phyloP scores from a whole-genome alignment of 345 rosid species.

The Draba incana region DNA sequence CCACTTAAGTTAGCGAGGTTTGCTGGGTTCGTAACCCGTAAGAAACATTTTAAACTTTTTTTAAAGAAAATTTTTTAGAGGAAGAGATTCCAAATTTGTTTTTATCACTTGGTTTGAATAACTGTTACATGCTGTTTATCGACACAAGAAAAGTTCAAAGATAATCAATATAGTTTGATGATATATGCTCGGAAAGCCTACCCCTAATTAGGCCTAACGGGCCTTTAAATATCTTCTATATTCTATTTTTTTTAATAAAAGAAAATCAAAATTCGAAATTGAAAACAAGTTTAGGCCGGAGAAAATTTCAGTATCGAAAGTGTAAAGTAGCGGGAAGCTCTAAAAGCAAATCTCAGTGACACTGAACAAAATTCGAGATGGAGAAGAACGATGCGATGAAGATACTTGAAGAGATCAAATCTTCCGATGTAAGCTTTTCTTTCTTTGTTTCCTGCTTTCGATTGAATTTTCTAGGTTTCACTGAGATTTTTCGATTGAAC shows the following conservation, averaged over 20 bases:
- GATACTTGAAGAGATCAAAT: slow-evolving; percentile 55
- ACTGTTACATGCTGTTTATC: too few species aligned
- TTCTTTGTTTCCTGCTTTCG: slow-evolving; percentile 5
- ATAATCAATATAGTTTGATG: too few species aligned
- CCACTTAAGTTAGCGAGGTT: too few species aligned
- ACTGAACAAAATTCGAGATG: slow-evolving; percentile 21
- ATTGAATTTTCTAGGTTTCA: not conserved
- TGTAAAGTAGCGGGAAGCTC: slow-evolving; percentile 36
- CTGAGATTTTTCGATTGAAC: not conserved
- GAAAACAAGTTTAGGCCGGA: not conserved
- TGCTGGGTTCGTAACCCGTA: too few species aligned
- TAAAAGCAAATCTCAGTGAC: not conserved
- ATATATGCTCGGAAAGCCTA: too few species aligned
- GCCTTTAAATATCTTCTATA: slow-evolving; percentile 9
- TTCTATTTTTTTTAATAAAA: not conserved
- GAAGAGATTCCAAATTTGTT: too few species aligned
- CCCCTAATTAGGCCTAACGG: slow-evolving; percentile 19
- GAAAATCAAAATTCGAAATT: not conserved
- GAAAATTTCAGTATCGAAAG: not conserved
- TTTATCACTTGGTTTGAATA: too few species aligned
- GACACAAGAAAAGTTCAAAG: too few species aligned
- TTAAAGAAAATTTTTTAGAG: too few species aligned
- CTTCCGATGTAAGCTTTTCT: slow-evolving; percentile 67
- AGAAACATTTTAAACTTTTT: too few species aligned
- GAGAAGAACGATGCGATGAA: slow-evolving; percentile 46